Conservation (phyloP, 2,329 filamentous ascomycete genomes). For the Fragosphaeria purpurea region DNA sequence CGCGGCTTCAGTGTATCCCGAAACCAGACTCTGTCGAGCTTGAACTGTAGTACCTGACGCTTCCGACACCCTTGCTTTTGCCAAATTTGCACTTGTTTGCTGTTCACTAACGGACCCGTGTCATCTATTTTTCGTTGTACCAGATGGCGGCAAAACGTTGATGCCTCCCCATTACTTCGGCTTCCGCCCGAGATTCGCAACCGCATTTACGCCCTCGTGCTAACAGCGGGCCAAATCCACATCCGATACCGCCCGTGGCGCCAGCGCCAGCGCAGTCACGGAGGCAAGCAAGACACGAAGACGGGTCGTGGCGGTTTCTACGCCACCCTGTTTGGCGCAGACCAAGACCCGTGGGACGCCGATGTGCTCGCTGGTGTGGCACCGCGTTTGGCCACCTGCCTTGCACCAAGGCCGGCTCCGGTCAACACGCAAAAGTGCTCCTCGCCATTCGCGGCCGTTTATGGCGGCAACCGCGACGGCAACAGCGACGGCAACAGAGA, state of each 20-base stretch:
- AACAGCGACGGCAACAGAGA: too few species aligned
- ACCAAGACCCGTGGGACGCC: conserved; percentile 21
- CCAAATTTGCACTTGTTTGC: too few species aligned
- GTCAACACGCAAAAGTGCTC: neutral
- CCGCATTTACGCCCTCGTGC: conserved; percentile 23
- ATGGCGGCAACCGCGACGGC: neutral
- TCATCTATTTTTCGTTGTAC: neutral
- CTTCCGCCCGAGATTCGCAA: conserved; percentile 25
- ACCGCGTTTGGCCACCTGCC: too few species aligned
- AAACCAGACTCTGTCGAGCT: neutral
- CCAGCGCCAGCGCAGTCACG: conserved; percentile 12
- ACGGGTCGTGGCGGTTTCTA: conserved; percentile 18
- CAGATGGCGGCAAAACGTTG: conserved; percentile 19
- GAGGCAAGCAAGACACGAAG: neutral
- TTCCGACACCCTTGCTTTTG: too few species aligned
- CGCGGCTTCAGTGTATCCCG: neutral
- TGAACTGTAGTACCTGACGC: neutral
- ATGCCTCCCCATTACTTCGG: conserved; percentile 20
- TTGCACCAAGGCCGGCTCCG: neutral
- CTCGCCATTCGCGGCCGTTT: too few species aligned
- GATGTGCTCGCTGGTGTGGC: too few species aligned
- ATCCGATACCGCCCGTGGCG: conserved; percentile 21
- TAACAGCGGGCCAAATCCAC: conserved; percentile 24
- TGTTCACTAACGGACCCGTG: neutral
- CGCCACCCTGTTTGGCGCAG: conserved; percentile 17